Conservation (phyloP, 768 basidiomycete species). For the Russula sp. region DNA sequence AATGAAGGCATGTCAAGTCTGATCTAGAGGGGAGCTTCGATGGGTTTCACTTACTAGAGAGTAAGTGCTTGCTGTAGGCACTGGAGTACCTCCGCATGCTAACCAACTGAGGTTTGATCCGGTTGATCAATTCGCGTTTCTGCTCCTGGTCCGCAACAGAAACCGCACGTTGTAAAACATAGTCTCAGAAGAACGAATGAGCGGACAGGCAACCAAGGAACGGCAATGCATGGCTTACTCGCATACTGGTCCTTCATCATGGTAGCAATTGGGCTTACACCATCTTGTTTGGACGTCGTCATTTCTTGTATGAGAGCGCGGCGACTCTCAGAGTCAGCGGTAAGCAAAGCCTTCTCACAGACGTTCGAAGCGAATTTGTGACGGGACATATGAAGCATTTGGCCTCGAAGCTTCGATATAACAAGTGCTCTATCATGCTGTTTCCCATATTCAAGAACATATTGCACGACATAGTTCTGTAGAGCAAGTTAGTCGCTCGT, state of each 20-base stretch:
- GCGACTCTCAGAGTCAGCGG: slow-evolving; percentile 56
- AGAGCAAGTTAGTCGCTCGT: slow-evolving; percentile 15
- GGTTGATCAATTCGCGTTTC: slow-evolving; percentile 52
- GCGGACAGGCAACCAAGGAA: neutral
- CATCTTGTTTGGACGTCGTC: slow-evolving; percentile 55
- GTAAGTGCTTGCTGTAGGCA: slow-evolving; percentile 72
- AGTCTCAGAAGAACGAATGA: slow-evolving; percentile 42
- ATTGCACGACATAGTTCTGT: slow-evolving; percentile 94
- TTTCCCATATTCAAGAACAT: slow-evolving; percentile 76
- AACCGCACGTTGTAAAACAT: slow-evolving; percentile 78
- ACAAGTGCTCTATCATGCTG: slow-evolving; percentile 61
- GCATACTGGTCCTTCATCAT: slow-evolving; percentile 87
- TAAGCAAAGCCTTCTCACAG: slow-evolving; percentile 80
- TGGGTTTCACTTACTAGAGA: slow-evolving; percentile 50
- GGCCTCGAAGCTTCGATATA: slow-evolving; percentile 62
- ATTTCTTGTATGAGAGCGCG: slow-evolving; percentile 75
- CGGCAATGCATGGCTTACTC: slow-evolving; percentile 43
- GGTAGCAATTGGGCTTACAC: slow-evolving; percentile 55
- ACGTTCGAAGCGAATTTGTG: slow-evolving; percentile 97
- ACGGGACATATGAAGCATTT: slow-evolving; percentile 70
- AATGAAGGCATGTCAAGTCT: neutral
- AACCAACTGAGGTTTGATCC: slow-evolving; percentile 59
- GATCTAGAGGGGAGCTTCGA: slow-evolving; percentile 11
- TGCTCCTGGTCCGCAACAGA: slow-evolving; percentile 64
- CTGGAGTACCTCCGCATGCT: slow-evolving; percentile 67